Evolutionary conservation across 805 yeast genomes (phyloP), one percentile per base, ranked within the genome.

Genomic region (Candida caryicola): DNA sequence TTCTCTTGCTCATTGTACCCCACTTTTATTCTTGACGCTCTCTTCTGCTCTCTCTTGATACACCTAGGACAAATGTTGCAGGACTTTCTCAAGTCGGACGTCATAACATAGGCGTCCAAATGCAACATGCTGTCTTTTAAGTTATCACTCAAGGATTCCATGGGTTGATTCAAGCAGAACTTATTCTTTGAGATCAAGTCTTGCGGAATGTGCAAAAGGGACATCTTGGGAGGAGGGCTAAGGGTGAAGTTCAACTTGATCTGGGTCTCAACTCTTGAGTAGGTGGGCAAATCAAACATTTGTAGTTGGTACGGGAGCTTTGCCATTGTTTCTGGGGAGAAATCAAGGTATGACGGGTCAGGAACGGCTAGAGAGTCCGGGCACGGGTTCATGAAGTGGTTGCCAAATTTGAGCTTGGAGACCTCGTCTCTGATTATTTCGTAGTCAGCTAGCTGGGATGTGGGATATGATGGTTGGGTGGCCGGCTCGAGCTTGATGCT

Each of bases 211-310:
- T 87, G 93, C 23, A 93, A 63, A 35, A 86, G 63, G 35, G 74
- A 70, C 50, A 87, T 84, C 4, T 77, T 73, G 0, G 95, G 95
- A 1, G 91, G 78, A 1, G 96, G 95, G 21, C 80, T 73, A 31
- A 91, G 66, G 6, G 73, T 58, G 15, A 91, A 62, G 31, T 74
- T 73, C 30, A 95, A 66, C 59, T 88, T 90, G 56, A 93, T 87
- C 64, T 93, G 99, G 12, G 97, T 91, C 62, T 91, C 99, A 5
- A 91, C 99, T 47, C 99, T 77, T 9, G 96, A 87, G 49, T 79
- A 81, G 4, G 76, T 64, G 2, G 97, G 97, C 31, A 91, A 68
- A 36, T 81, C 83, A 5, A 70, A 59, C 1, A 91, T 66, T 17
- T 63, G 57, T 37, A 85, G 47, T 38, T 70, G 64, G 55, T 75